phyloP scores from a whole-genome alignment of 2,329 filamentous ascomycete genomes.

The Fusarium gaditjirri region DNA sequence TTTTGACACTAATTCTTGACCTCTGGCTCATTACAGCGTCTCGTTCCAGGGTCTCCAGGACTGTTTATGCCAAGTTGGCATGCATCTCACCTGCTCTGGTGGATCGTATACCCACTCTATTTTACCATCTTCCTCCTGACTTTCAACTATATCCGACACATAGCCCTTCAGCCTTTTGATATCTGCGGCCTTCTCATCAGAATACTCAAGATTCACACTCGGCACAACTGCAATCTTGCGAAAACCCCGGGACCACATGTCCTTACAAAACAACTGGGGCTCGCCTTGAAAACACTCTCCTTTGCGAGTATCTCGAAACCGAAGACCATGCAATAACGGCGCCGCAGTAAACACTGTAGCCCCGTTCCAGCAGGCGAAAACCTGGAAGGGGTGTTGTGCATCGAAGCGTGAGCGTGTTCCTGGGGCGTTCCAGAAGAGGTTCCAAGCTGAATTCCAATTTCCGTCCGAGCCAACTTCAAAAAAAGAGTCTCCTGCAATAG shows the following conservation, averaged over 20 bases:
- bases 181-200: constrained; percentile 54
- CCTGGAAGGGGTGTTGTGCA: constrained; percentile 62
- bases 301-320: constrained; percentile 54
- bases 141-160: constrained; percentile 49
- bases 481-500: constrained; percentile 64
- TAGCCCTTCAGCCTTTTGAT: constrained; percentile 65
- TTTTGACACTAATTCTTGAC: not conserved
- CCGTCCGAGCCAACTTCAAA: constrained; percentile 63
- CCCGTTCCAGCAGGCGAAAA: constrained; percentile 71
- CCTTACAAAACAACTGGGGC: constrained; percentile 66
- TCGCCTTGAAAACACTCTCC: constrained; percentile 66
- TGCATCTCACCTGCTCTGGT: constrained; percentile 60
- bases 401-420: constrained; percentile 49
- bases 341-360: constrained; percentile 61
- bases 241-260: constrained; percentile 62
- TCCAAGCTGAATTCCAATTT: constrained; percentile 59
- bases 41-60: constrained; percentile 54
- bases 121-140: constrained; percentile 42
- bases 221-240: constrained; percentile 67
- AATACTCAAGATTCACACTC: constrained; percentile 65
- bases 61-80: constrained; percentile 55
- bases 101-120: constrained; percentile 58
- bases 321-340: constrained; percentile 54
- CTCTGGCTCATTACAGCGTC: not conserved
- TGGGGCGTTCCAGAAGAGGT: constrained; percentile 62